Evolutionary conservation across 1,284 basidiomycete genomes (phyloP).

Genomic region (Boletus holoroseus): DNA sequence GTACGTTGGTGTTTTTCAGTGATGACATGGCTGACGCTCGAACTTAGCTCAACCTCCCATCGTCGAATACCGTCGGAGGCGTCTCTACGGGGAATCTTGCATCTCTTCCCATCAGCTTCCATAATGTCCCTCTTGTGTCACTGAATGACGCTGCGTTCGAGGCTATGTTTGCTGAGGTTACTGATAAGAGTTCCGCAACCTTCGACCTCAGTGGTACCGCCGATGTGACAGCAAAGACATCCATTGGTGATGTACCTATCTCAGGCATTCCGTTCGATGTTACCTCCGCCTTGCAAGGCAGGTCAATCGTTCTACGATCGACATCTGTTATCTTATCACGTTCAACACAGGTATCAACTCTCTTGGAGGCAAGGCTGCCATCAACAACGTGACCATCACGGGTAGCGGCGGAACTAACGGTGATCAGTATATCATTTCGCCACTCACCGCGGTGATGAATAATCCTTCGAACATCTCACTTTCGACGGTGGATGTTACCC

Average conservation of each 20-base stretch:
- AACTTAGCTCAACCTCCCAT: slow-evolving; percentile 52
- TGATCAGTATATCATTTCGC: slow-evolving; percentile 49
- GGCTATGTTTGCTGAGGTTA: slow-evolving; percentile 55
- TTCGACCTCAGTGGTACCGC: slow-evolving; percentile 56
- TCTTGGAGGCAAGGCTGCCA: slow-evolving; percentile 46
- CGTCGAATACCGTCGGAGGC: slow-evolving; percentile 48
- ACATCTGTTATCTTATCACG: not conserved
- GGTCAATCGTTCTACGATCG: not conserved
- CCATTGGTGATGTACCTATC: slow-evolving; percentile 66
- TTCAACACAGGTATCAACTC: slow-evolving; percentile 42
- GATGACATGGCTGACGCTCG: slow-evolving; percentile 5
- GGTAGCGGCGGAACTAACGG: slow-evolving; percentile 59
- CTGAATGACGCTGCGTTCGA: slow-evolving; percentile 53
- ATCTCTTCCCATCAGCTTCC: slow-evolving; percentile 52
- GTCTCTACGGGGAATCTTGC: slow-evolving; percentile 67
- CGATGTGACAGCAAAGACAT: slow-evolving; percentile 57
- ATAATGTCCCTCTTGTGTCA: slow-evolving; percentile 51
- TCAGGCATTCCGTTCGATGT: slow-evolving; percentile 61
- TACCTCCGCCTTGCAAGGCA: slow-evolving; percentile 49
- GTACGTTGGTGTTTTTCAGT: slow-evolving; percentile 5
- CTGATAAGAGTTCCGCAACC: slow-evolving; percentile 43
- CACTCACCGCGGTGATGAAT: slow-evolving; percentile 49
- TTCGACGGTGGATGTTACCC: slow-evolving; percentile 50
- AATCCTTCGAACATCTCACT: slow-evolving; percentile 71
- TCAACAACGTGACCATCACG: slow-evolving; percentile 52